Percentiles rank a stretch among this genome's conserved stretches.
phyloP scores from a whole-genome alignment of 768 basidiomycete genomes.

The Daedalea quercina region DNA sequence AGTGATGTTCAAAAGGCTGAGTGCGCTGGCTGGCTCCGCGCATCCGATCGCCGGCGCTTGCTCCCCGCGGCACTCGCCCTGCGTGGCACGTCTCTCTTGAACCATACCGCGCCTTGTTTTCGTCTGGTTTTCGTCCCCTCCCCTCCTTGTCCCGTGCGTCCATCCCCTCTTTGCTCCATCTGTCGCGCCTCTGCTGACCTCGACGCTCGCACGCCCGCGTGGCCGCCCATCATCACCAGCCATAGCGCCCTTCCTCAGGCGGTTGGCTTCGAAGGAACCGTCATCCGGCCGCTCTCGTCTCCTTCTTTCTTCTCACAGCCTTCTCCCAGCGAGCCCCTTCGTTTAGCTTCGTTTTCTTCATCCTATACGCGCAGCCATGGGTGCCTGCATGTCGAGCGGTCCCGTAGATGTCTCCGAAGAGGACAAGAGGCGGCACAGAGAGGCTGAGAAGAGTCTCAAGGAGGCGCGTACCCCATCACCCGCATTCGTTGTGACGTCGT shows the following conservation, averaged over 20 bases:
- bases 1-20: no score
- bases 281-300: not conserved
- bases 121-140: no score
- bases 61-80: no score
- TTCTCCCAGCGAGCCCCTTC: not conserved
- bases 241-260: not conserved
- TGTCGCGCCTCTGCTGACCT: no score
- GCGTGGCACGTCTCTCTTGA: no score
- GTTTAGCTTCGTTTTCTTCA: conserved; percentile 4
- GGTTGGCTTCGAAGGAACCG: not conserved
- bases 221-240: not conserved
- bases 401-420: conserved; percentile 59
- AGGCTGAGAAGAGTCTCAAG: conserved; percentile 72
- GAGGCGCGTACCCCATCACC: conserved; percentile 43
- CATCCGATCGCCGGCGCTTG: no score
- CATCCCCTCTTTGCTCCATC: no score
- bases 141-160: no score
- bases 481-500: not conserved
- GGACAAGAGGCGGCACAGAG: conserved; percentile 56
- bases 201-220: no score
- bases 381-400: conserved; percentile 69
- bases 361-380: conserved; percentile 36
- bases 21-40: no score
- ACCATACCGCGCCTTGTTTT: no score
- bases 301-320: not conserved